Evolutionary conservation across 1,284 basidiomycete genomes (phyloP).

Genomic region (Ceratorhiza oryzae-sativae): DNA sequence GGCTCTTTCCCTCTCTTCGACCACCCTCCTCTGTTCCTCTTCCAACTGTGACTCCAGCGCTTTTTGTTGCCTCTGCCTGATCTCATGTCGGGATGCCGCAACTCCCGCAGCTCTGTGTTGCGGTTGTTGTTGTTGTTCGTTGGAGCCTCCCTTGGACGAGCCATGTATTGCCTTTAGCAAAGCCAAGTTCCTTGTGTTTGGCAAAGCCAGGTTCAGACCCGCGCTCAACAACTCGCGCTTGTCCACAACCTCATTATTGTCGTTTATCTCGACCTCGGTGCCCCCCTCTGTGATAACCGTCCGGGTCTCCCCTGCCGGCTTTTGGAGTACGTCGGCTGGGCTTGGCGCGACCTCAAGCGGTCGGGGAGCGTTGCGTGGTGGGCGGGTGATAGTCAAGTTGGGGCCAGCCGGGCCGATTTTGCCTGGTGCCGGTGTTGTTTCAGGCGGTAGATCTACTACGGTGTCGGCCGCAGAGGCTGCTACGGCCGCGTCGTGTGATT

Average conservation of each 20-base stretch:
- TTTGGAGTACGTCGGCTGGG: constrained; percentile 50
- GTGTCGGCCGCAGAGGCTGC: constrained; percentile 68
- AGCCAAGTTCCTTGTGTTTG: constrained; percentile 70
- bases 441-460: constrained; percentile 65
- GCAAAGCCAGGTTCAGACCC: constrained; percentile 88
- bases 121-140: constrained; percentile 52
- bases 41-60: constrained; percentile 78
- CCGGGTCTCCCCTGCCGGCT: constrained; percentile 67
- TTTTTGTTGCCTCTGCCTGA: constrained; percentile 76
- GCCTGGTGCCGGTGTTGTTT: constrained; percentile 58
- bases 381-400: constrained; percentile 64
- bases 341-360: constrained; percentile 53
- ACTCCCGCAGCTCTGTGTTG: constrained; percentile 77
- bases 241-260: constrained; percentile 97
- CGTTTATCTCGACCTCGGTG: constrained; percentile 93
- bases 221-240: constrained; percentile 90
- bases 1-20: constrained; percentile 54
- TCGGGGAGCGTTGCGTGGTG: constrained; percentile 55
- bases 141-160: constrained; percentile 49
- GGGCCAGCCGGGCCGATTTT: constrained; percentile 56
- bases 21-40: constrained; percentile 67
- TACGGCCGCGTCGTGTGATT: constrained; percentile 83
- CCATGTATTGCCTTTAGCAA: constrained; percentile 46
- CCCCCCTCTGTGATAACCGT: constrained; percentile 72
- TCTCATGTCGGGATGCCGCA: constrained; percentile 79